Conservation (phyloP, 208 protist genomes). For the Blastocrithidia nonstop region DNA sequence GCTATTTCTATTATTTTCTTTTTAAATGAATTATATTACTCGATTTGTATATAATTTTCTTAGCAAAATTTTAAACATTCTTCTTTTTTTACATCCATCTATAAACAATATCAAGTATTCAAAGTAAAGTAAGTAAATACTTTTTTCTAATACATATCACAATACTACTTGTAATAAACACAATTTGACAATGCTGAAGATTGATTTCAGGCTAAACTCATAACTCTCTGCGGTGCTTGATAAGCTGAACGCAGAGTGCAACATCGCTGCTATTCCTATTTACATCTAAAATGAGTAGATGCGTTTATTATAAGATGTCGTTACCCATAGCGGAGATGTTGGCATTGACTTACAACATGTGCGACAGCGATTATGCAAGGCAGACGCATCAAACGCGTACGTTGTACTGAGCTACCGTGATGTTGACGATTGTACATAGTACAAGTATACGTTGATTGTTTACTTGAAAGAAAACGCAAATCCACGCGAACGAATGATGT, state of each 20-base stretch:
- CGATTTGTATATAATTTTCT: too few species aligned
- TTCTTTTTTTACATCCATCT: too few species aligned
- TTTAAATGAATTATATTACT: too few species aligned
- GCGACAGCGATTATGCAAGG: slow-evolving; percentile 8
- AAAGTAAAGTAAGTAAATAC: too few species aligned
- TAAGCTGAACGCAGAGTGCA: slow-evolving; percentile 11
- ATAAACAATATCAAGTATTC: too few species aligned
- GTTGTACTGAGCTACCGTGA: slow-evolving; percentile 31
- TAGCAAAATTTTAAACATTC: too few species aligned
- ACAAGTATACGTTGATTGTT: slow-evolving; percentile 15
- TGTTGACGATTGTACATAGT: slow-evolving; percentile 9
- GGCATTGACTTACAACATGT: slow-evolving; percentile 15
- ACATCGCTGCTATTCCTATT: slow-evolving; percentile 19
- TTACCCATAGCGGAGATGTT: slow-evolving; percentile 10
- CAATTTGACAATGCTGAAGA: slow-evolving; percentile 21
- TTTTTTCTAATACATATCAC: too few species aligned
- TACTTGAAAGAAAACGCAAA: slow-evolving; percentile 28
- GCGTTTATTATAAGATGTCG: slow-evolving; percentile 12
- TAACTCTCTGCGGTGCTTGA: slow-evolving; percentile 18
- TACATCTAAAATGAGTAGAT: slow-evolving; percentile 33
- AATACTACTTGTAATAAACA: too few species aligned
- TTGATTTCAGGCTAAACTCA: slow-evolving; percentile 37
- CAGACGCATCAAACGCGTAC: slow-evolving; percentile 10
- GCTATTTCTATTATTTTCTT: too few species aligned
- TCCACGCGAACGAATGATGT: slow-evolving; percentile 48